Evolutionary conservation across 768 basidiomycete species (phyloP).

Genomic region (Lactifluus volemus): DNA sequence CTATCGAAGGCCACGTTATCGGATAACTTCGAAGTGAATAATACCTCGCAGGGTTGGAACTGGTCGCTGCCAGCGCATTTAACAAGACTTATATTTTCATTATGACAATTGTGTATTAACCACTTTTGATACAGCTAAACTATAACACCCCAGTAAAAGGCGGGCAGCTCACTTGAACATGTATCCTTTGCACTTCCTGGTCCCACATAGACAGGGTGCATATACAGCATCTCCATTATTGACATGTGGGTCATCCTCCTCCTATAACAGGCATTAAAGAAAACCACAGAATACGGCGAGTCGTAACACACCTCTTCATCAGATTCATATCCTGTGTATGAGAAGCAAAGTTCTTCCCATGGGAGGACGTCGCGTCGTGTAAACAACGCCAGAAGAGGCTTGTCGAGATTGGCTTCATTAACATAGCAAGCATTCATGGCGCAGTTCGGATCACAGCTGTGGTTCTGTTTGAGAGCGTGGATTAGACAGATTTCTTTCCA

Average conservation of each 20-base stretch:
- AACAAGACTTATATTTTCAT: background rate
- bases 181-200: conserved; percentile 40
- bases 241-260: background rate
- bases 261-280: background rate
- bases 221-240: conserved; percentile 35
- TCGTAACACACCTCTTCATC: conserved; percentile 24
- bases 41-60: too few relatives aligned
- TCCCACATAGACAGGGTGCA: conserved; percentile 42
- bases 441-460: conserved; percentile 87
- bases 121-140: background rate
- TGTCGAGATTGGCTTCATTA: conserved; percentile 64
- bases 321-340: conserved; percentile 48
- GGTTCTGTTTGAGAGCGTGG: conserved; percentile 47
- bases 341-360: conserved; percentile 69
- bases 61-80: background rate
- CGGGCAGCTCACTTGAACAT: conserved; percentile 21
- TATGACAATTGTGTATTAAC: background rate
- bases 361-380: conserved; percentile 53
- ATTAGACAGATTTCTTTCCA: background rate
- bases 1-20: conserved; percentile 7
- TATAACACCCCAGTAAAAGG: background rate
- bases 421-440: conserved; percentile 64
- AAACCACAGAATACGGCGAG: background rate
- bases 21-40: background rate
- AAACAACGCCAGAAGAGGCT: conserved; percentile 63